Evolutionary conservation across 257 asterid genomes (phyloP), one percentile per base, ranked within the genome.

Genomic region (Solanum rostratum): DNA sequence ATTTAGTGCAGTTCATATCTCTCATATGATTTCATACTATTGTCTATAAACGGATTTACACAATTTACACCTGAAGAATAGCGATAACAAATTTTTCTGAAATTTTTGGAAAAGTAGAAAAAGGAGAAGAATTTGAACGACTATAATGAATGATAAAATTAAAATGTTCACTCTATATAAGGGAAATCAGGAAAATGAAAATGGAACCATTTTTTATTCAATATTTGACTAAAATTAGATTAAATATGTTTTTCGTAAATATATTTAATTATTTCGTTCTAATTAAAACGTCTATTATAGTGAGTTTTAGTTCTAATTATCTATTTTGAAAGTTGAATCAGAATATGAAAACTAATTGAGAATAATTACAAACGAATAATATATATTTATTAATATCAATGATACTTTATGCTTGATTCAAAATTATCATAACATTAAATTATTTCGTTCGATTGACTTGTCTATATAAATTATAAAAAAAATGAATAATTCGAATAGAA

Each of bases 1-100:
- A 9, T 22, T 3, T 10, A 22, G 1, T 59, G 20, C 4, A 3
- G 0, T 10, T 59, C 22, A 10, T 0, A 3, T n/a, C 1, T 59
- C 3, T 59, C 22, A 22, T 4, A 1, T 59, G 6, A 1, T 22
- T 22, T 60, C 3, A 3, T 22, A 10, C 0, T 60, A 22, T 22
- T 57, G 10, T 10, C 20, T 6, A 57, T 7, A 19, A 20, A 55
- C 20, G 20, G 1, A 20, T 55, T 55, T 55, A 55, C 8, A 2
- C n/a, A 54, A 18, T 55, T 8, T 2, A 4, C 62, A 54, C 1
- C 1, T 54, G 60, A 54, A 54, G 5, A 55, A 7, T 19, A 19
- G 8, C 24, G 5, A 3, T 19, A 0, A 1, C n/a, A 8, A 54
- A 7, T 55, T 19, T 57, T n/a, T n/a, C n/a, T n/a, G n/a, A n/a